A percentile compares a stretch with the other conserved stretches of the same genome.
Evolutionary conservation across 2,329 filamentous ascomycete genomes (phyloP).

Genomic region (Pseudogymnoascus sp.): DNA sequence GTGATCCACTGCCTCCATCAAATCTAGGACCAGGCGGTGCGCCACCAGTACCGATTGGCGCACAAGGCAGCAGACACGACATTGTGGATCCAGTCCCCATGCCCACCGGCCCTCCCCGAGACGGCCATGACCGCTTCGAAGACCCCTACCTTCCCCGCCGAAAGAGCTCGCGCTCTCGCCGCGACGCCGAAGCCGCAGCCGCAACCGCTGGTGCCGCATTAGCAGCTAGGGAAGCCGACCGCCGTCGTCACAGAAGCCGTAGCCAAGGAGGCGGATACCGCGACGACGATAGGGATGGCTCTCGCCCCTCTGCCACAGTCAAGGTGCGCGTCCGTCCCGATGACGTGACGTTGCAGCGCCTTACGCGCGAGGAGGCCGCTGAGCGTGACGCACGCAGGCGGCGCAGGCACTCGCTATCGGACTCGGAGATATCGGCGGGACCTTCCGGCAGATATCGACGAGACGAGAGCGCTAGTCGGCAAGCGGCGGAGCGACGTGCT

Average conservation of each 20-base stretch:
- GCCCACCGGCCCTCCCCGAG: constrained; percentile 47
- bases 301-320: constrained; percentile 39
- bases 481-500: constrained; percentile 39
- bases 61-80: constrained; percentile 33
- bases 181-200: constrained; percentile 41
- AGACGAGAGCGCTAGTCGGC: constrained; percentile 40
- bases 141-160: constrained; percentile 29
- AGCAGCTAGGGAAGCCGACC: constrained; percentile 41
- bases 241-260: constrained; percentile 17
- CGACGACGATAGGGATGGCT: constrained; percentile 31
- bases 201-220: constrained; percentile 41
- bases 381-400: constrained; percentile 32
- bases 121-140: constrained; percentile 36
- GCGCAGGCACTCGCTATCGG: constrained; percentile 36
- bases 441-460: constrained; percentile 45
- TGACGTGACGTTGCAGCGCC: constrained; percentile 53
- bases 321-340: constrained; percentile 56
- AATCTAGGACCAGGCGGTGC: constrained; percentile 14
- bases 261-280: constrained; percentile 17
- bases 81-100: constrained; percentile 36
- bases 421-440: constrained; percentile 47
- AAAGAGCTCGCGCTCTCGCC: background rate
- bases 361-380: constrained; percentile 54
- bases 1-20: constrained; percentile 16
- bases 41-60: constrained; percentile 20